These are phyloP conservation scores for Xylaria bambusicola DNA, from an alignment of 495 filamentous ascomycete genomes.

Conservation along the genomic window DNA sequence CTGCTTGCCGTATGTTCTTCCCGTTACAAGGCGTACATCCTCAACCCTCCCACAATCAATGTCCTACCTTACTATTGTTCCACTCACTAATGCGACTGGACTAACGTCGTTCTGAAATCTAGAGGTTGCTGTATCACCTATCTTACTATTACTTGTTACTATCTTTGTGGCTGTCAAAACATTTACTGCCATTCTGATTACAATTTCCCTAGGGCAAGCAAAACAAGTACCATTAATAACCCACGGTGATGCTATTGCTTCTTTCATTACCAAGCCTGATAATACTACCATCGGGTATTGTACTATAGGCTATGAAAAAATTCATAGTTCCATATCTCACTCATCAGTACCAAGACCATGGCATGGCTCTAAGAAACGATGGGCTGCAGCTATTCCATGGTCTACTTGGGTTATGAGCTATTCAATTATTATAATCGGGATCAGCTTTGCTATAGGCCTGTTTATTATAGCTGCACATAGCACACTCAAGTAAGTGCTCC, in stretches of 20 bases:
- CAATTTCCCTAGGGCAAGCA: slow-evolving; percentile 29
- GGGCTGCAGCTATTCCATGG: slow-evolving; percentile 15
- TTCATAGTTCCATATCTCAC: slow-evolving; percentile 21
- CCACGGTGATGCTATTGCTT: slow-evolving; percentile 54
- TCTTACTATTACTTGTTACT: slow-evolving; percentile 34
- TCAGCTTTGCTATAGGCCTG: slow-evolving; percentile 26
- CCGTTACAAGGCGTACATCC: too few species aligned
- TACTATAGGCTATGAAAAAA: slow-evolving; percentile 22
- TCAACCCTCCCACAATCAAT: too few species aligned
- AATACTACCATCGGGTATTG: slow-evolving; percentile 37
- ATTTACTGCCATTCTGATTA: slow-evolving; percentile 36
- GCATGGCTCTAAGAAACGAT: not conserved
- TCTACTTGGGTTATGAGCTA: slow-evolving; percentile 24
- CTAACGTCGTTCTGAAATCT: not conserved
- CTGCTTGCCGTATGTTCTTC: too few species aligned
- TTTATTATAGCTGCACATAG: too few species aligned
- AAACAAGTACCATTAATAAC: slow-evolving; percentile 46
- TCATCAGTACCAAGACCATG: slow-evolving; percentile 18
- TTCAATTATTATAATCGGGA: too few species aligned
- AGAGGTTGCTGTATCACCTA: slow-evolving; percentile 29
- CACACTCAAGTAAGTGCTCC: too few species aligned
- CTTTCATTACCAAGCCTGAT: slow-evolving; percentile 49
- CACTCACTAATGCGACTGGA: not conserved
- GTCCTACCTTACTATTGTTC: too few species aligned
- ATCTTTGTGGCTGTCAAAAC: slow-evolving; percentile 42